phyloP scores from a whole-genome alignment of 2,329 filamentous ascomycete genomes.

The Colletotrichum abscissum region DNA sequence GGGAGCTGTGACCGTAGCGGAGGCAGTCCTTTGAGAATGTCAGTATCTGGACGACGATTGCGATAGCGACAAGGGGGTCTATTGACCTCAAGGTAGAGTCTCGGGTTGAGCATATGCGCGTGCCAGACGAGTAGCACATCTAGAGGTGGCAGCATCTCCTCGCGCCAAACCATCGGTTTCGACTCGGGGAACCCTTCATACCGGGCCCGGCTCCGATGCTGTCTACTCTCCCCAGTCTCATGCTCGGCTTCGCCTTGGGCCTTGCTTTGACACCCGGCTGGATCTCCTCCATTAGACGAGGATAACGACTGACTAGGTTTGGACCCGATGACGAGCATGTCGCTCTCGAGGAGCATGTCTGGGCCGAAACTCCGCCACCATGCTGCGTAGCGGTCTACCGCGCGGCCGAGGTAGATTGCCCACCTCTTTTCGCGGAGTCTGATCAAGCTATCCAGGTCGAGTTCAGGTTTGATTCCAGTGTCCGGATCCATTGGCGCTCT shows the following conservation, averaged over 20 bases:
- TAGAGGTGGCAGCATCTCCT: constrained; percentile 61
- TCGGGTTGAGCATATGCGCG: constrained; percentile 76
- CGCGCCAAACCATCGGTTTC: constrained; percentile 45
- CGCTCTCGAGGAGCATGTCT: constrained; percentile 41
- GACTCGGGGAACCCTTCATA: constrained; percentile 42
- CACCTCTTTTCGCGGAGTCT: constrained; percentile 74
- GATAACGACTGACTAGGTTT: neutral
- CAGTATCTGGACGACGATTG: neutral
- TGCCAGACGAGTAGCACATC: constrained; percentile 82
- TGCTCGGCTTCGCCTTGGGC: too few relatives aligned
- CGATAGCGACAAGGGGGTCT: too few relatives aligned
- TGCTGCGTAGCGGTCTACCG: constrained; percentile 69
- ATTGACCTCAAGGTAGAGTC: constrained; percentile 66
- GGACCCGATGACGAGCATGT: constrained; percentile 37
- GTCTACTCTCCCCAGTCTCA: neutral
- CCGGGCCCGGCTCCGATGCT: constrained; percentile 25
- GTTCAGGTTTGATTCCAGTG: accelerated
- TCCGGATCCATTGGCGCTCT: neutral
- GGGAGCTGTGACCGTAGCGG: constrained; percentile 59
- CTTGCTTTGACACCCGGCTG: too few relatives aligned
- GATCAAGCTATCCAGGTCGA: constrained; percentile 51
- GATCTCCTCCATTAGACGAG: too few relatives aligned
- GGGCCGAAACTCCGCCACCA: constrained; percentile 65
- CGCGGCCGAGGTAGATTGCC: constrained; percentile 72
- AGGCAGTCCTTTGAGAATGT: constrained; percentile 62